phyloP scores from a whole-genome alignment of 2,329 filamentous ascomycete species.

The Tolypocladium cylindrosporum region DNA sequence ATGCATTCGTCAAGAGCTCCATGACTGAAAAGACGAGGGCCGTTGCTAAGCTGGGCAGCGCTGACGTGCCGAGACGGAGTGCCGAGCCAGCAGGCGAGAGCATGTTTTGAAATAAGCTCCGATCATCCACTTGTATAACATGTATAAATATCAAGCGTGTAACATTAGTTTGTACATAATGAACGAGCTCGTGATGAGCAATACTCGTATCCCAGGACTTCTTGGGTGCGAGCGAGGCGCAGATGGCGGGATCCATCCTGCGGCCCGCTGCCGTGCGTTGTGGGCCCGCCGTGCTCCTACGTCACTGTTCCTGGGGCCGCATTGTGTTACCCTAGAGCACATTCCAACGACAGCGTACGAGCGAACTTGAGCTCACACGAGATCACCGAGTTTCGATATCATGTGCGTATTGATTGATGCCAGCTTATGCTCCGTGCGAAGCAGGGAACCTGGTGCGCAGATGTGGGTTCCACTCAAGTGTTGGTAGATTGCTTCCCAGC shows the following conservation, averaged over 20 bases:
- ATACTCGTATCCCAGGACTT: neutral
- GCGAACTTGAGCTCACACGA: neutral
- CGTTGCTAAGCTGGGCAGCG: neutral
- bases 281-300: neutral
- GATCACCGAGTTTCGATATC: neutral
- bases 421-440: no score
- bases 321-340: neutral
- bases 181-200: neutral
- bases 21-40: constrained; percentile 6
- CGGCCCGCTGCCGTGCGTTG: neutral
- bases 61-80: neutral
- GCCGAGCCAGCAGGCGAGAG: neutral
- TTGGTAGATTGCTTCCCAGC: neutral
- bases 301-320: neutral
- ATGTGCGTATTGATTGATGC: no score
- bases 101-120: neutral
- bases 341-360: neutral
- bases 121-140: neutral
- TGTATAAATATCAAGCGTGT: neutral
- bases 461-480: neutral
- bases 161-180: neutral
- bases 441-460: no score
- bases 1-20: constrained; percentile 48
- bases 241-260: neutral
- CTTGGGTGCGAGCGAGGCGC: neutral